These are phyloP conservation scores for Volutella citrinella DNA, from an alignment of 2,329 filamentous ascomycete species.

Conservation along the genomic window DNA sequence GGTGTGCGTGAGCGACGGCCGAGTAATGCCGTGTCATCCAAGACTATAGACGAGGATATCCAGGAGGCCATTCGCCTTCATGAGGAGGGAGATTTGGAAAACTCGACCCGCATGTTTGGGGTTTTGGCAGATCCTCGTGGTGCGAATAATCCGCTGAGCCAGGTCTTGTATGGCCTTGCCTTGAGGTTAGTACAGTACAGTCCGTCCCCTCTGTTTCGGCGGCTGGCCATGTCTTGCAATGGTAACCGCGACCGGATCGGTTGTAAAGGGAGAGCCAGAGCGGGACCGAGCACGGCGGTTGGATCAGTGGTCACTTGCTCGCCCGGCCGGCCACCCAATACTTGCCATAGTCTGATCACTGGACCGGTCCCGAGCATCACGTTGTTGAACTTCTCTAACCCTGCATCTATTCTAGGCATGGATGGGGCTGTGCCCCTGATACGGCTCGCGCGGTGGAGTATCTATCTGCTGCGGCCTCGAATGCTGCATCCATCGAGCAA, in stretches of 20 bases:
- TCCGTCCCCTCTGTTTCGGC: too few species aligned
- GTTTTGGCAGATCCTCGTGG: conserved; percentile 78
- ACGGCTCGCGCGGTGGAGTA: conserved; percentile 74
- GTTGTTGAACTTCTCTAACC: too few species aligned
- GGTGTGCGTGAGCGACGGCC: conserved; percentile 24
- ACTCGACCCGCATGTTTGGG: conserved; percentile 83
- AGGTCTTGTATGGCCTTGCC: conserved; percentile 93
- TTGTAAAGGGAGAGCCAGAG: too few species aligned
- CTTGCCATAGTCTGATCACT: too few species aligned
- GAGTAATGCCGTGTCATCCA: conserved; percentile 40
- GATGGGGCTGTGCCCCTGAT: conserved; percentile 82
- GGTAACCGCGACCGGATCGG: too few species aligned
- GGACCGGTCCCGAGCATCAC: too few species aligned
- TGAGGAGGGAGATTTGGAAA: conserved; percentile 74
- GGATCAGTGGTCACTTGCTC: too few species aligned
- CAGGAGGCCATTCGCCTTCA: conserved; percentile 95
- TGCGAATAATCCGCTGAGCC: conserved; percentile 87
- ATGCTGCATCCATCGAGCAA: conserved; percentile 83
- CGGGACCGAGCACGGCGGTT: too few species aligned
- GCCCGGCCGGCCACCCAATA: too few species aligned
- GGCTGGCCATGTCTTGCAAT: too few species aligned
- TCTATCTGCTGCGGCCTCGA: conserved; percentile 83
- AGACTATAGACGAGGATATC: conserved; percentile 67
- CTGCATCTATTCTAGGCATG: conserved; percentile 59
- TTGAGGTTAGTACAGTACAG: conserved; percentile 59